Evolutionary conservation across 148 eudicot genomes (phyloP), one percentile per base, ranked within the genome.

Genomic region (Persicaria maculosa): DNA sequence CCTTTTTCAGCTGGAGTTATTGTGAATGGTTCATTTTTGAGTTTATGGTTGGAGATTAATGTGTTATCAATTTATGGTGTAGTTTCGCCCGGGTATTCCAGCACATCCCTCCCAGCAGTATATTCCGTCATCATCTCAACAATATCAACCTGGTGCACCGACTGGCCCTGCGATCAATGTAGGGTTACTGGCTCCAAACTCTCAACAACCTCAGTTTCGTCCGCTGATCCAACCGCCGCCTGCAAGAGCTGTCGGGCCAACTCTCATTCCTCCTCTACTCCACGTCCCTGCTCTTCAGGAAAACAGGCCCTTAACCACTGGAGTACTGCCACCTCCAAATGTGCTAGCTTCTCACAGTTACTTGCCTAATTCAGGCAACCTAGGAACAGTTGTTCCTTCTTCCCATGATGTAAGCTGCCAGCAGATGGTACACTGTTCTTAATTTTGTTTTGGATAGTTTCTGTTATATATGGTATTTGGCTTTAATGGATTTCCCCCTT

Each of bases 11-110:
- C 16, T 71, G 54, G 10, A 70, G 17, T 47, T 17, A 45, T 10
- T 6, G 52, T n/a, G 36, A 16, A 58, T 9, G 17, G 48, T 16
- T 50, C 48, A 31, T 8, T 74, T 44, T 47, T 47, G 70, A 74
- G 16, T 31, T 9, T 52, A 10, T 52, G 57, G 46, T 3, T 36
- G 14, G 47, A 8, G 40, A 45, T 16, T 40, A 40, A 48, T 48
- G n/a, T 47, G 53, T 44, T 52, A 16, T 75, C 47, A 59, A 62
- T 53, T 72, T 77, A 65, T 76, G 75, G 71, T 83, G 72, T 84
- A 95, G 98, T 95, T 86, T 68, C 93, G 89, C 47, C 82, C 93
- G 20, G 81, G 80, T 48, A 83, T 71, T 73, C 85, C 89, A 50
- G 81, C 88, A 74, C 96, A 80, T 50, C 93, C 81, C 67, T 53